These are phyloP conservation scores for Urtica urens DNA, from an alignment of 306 rosid species.

Conservation along the genomic window DNA sequence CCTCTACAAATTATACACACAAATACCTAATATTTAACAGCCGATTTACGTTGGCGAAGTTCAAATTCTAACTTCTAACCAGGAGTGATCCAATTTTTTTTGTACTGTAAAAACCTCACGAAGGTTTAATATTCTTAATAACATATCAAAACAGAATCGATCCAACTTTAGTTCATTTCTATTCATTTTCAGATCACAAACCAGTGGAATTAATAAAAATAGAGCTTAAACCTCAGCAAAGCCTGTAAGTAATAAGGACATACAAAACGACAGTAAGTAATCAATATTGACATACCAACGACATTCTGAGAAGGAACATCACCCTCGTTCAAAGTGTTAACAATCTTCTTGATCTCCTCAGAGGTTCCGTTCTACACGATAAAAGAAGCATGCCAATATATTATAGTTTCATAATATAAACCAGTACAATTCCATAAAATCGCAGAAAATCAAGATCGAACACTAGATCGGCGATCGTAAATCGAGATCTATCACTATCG, in stretches of 20 bases:
- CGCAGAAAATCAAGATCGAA: slow-evolving; percentile 3
- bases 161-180: not conserved
- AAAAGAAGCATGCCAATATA: too few relatives aligned
- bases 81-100: too few relatives aligned
- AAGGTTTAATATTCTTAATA: too few relatives aligned
- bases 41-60: too few relatives aligned
- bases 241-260: not conserved
- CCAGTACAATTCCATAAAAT: too few relatives aligned
- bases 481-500: not conserved
- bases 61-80: too few relatives aligned
- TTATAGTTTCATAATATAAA: too few relatives aligned
- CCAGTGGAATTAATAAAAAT: too few relatives aligned
- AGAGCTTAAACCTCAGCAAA: too few relatives aligned
- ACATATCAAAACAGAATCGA: not conserved
- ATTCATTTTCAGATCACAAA: too few relatives aligned
- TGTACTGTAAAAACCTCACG: too few relatives aligned
- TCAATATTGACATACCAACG: slow-evolving; percentile 42
- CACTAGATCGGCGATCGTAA: not conserved
- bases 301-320: slow-evolving; percentile 57
- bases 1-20: slow-evolving; percentile 36
- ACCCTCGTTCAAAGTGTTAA: slow-evolving; percentile 50
- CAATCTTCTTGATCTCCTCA: slow-evolving; percentile 79
- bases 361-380: slow-evolving; percentile 62
- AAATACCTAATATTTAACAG: too few relatives aligned
- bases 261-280: not conserved